Conservation (phyloP, 2,329 filamentous ascomycete genomes). For the Fusarium sp. region DNA sequence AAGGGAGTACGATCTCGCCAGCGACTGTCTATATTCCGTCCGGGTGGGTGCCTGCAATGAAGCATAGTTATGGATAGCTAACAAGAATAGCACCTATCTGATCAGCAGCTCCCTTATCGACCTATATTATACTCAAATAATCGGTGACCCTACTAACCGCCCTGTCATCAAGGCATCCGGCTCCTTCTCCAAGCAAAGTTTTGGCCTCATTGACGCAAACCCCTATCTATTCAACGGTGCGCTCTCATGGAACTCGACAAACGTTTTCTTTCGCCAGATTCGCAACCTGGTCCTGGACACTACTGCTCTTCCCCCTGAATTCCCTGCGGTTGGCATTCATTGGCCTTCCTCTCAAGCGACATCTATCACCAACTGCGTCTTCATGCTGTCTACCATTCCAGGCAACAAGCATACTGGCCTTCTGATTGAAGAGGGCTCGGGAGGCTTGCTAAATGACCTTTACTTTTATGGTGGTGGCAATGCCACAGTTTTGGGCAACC, state of each 20-base stretch:
- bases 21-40: slow-evolving; percentile 52
- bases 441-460: slow-evolving; percentile 74
- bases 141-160: slow-evolving; percentile 71
- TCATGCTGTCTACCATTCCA: slow-evolving; percentile 57
- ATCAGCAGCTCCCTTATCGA: slow-evolving; percentile 76
- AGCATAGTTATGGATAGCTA: slow-evolving; percentile 14
- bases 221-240: slow-evolving; percentile 53
- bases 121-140: slow-evolving; percentile 82
- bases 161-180: slow-evolving; percentile 64
- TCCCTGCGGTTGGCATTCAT: slow-evolving; percentile 64
- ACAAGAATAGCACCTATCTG: slow-evolving; percentile 65
- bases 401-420: slow-evolving; percentile 65
- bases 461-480: slow-evolving; percentile 75
- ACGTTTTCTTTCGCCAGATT: slow-evolving; percentile 67
- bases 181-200: slow-evolving; percentile 54
- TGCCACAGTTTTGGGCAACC: slow-evolving; percentile 67
- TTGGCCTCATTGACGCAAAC: slow-evolving; percentile 60
- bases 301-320: slow-evolving; percentile 57
- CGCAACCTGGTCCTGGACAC: slow-evolving; percentile 66
- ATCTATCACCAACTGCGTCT: slow-evolving; percentile 65
- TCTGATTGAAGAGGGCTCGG: slow-evolving; percentile 70
- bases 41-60: slow-evolving; percentile 45
- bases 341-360: slow-evolving; percentile 75
- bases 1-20: slow-evolving; percentile 48
- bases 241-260: slow-evolving; percentile 63